These are phyloP conservation scores for Typha latifolia DNA, from an alignment of 176 grass and related monocot species.

Conservation along the genomic window DNA sequence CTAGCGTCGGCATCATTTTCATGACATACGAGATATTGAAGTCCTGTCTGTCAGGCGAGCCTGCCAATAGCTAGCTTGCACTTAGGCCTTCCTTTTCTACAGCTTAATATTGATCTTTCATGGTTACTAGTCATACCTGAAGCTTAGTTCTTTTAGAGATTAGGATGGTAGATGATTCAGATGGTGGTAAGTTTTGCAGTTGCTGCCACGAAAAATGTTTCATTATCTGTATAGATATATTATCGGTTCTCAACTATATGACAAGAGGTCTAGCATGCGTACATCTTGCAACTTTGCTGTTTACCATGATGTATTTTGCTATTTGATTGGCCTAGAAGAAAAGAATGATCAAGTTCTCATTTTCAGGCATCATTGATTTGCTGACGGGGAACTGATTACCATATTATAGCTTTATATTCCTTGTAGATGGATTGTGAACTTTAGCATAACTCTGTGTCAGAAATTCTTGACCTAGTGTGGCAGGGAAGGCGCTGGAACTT, in stretches of 20 bases:
- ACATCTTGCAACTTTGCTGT: slow-evolving; percentile 22
- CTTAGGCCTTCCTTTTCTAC: background rate
- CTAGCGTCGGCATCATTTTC: slow-evolving; percentile 86
- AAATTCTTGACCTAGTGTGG: too few species aligned
- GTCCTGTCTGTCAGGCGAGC: slow-evolving; percentile 37
- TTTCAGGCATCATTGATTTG: slow-evolving; percentile 5
- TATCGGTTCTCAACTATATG: slow-evolving; percentile 15
- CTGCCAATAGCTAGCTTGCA: slow-evolving; percentile 34
- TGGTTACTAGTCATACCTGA: background rate
- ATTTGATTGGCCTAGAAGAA: slow-evolving; percentile 9
- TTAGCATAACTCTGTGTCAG: too few species aligned
- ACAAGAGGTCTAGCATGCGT: slow-evolving; percentile 14
- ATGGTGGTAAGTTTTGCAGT: slow-evolving; percentile 44
- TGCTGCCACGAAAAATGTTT: slow-evolving; percentile 29
- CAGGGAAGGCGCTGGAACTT: too few species aligned
- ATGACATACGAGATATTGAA: slow-evolving; percentile 87
- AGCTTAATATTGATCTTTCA: background rate
- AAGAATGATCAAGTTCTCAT: slow-evolving; percentile 23
- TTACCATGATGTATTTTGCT: slow-evolving; percentile 2
- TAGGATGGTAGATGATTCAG: slow-evolving; percentile 18
- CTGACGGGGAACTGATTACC: background rate
- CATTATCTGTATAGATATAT: slow-evolving; percentile 12
- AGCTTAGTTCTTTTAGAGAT: background rate
- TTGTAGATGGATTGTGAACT: too few species aligned
- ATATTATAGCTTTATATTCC: too few species aligned